Evolutionary conservation across 2,329 filamentous ascomycete genomes (phyloP), one percentile per base, ranked within the genome.

Genomic region (Paecilomyces fulvus): DNA sequence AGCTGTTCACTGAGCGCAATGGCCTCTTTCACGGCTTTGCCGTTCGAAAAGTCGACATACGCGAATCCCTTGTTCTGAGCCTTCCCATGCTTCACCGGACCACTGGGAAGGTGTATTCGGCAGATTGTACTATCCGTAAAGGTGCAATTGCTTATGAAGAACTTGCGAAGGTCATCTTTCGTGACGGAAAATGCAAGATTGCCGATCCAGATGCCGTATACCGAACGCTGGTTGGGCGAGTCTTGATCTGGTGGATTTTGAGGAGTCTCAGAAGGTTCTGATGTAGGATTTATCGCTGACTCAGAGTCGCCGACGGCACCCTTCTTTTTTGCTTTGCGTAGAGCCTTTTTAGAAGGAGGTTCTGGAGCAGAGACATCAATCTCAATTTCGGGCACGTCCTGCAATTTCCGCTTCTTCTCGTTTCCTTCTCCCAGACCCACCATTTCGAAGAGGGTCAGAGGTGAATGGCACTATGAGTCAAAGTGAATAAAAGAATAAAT

Each of bases 131-230:
- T 82, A 55, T 84, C 80, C 30, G 81, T 76, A 60, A 90, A 84
- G 56, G 79, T 76, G 58, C 84, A 86, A 52, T 85, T 85, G 6
- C 85, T 85, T 31, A 87, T 81, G n/a, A 99, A 77, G 81, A 95
- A 97, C 59, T 81, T 82, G 66, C 87, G 85, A 52, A 99, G 77
- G 60, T 90, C 85, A 11, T 83, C 77, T 58, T 87, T 85, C 49
- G 88, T 94, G 46, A 87, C 79, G 51, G 83, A 84, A 79, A 92
- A 99, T n/a, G 88, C 84, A 60, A 99, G 76, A 73, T 99, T 99
- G 65, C 95, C 94, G 64, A 99, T 89, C 94, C 94, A 99, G 62
- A 99, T 84, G 60, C 91, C 90, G 72, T 90, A 85, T 17, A 89
- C 85, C 9, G 90, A 94, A 58, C 90, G 86, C 63, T 79, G 75